These are phyloP conservation scores for Penicillium decumbens DNA, from an alignment of 2,329 filamentous ascomycete species.

Conservation along the genomic window DNA sequence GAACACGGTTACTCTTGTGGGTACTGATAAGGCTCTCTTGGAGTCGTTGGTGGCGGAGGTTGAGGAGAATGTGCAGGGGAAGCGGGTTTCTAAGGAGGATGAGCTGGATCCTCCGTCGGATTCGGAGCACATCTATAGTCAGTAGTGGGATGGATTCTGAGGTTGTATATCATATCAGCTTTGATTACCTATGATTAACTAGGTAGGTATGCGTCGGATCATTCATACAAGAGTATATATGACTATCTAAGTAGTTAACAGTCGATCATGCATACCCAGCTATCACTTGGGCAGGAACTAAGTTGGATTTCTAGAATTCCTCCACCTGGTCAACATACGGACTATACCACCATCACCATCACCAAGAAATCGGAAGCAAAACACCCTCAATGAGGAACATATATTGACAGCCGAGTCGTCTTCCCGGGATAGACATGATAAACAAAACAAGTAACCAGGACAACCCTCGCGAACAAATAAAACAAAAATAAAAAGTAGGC, in stretches of 20 bases:
- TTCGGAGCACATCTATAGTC: slow-evolving; percentile 22
- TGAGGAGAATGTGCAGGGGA: slow-evolving; percentile 68
- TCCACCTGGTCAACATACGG: too few species aligned
- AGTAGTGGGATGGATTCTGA: slow-evolving; percentile 7
- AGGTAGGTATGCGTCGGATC: too few species aligned
- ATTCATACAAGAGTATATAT: background rate
- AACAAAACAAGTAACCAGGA: slow-evolving; percentile 19
- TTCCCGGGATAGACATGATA: slow-evolving; percentile 22
- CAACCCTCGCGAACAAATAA: slow-evolving; percentile 24
- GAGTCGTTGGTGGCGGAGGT: slow-evolving; percentile 76
- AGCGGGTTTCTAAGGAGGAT: slow-evolving; percentile 65
- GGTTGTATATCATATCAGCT: background rate
- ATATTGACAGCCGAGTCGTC: slow-evolving; percentile 31
- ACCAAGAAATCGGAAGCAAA: slow-evolving; percentile 6
- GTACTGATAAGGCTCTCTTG: slow-evolving; percentile 67
- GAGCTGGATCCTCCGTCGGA: slow-evolving; percentile 55
- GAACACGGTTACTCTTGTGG: slow-evolving; percentile 88
- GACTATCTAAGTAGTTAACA: too few species aligned
- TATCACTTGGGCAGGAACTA: background rate
- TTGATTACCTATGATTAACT: background rate
- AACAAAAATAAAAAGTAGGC: slow-evolving; percentile 11
- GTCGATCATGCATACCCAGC: too few species aligned
- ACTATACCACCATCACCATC: background rate
- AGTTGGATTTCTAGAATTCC: background rate
- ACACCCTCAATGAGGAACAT: slow-evolving; percentile 13